A percentile compares a stretch with the other conserved stretches of the same genome.
These are phyloP conservation scores for Colletotrichum chlorophyti DNA, from an alignment of 2,329 filamentous ascomycete species.

Conservation along the genomic window DNA sequence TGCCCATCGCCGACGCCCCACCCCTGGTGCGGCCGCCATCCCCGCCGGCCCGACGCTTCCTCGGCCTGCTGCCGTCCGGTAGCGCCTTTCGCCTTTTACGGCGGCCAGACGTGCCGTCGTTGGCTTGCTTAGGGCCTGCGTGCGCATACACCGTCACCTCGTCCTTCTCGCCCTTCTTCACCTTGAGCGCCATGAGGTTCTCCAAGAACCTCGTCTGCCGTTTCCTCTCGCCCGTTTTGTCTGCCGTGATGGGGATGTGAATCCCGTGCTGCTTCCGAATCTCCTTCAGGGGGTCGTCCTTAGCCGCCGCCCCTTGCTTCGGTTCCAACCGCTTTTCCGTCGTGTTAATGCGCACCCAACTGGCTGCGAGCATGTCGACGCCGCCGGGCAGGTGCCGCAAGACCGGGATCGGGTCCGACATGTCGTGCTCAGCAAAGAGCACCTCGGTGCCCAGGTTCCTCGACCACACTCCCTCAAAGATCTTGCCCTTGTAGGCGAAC, in stretches of 20 bases:
- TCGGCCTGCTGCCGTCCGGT: conserved; percentile 10
- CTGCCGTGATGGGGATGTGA: conserved; percentile 52
- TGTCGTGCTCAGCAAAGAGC: conserved; percentile 66
- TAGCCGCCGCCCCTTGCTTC: conserved; percentile 40
- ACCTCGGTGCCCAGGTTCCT: conserved; percentile 85
- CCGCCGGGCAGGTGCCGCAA: conserved; percentile 60
- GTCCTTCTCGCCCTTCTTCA: conserved; percentile 68
- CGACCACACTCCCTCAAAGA: conserved; percentile 83
- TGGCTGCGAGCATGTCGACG: conserved; percentile 76
- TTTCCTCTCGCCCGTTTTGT: conserved; percentile 54
- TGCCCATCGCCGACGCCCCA: background rate
- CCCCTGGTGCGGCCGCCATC: conserved; percentile 14
- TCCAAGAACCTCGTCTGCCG: conserved; percentile 67
- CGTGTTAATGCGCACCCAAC: conserved; percentile 73
- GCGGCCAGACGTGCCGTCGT: conserved; percentile 22
- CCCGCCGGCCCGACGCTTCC: conserved; percentile 20
- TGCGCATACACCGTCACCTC: conserved; percentile 66
- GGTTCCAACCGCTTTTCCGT: conserved; percentile 66
- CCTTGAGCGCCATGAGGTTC: conserved; percentile 70
- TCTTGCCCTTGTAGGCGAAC: conserved; percentile 77
- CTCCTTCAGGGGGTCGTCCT: conserved; percentile 43
- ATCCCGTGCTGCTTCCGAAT: conserved; percentile 51
- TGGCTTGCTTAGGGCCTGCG: conserved; percentile 42
- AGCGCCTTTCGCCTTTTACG: conserved; percentile 32
- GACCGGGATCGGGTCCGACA: conserved; percentile 47